Conservation (phyloP, 352 stramenopile species). For the Pythium biforme region DNA sequence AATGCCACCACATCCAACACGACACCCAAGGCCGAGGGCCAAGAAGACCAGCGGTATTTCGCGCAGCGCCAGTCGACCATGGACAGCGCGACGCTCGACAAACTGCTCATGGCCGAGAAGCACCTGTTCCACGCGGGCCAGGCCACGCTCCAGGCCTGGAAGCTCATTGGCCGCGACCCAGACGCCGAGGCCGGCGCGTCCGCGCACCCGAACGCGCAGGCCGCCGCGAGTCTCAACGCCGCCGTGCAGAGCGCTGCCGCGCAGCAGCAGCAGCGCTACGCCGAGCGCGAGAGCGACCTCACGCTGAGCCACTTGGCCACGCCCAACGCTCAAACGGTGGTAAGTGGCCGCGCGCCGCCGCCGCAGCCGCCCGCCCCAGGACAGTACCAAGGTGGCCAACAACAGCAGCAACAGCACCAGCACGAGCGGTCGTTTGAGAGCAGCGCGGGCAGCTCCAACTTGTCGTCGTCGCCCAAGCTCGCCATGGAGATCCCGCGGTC, state of each 20-base stretch:
- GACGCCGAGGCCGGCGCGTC: constrained; percentile 13
- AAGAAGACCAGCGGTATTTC: constrained; percentile 49
- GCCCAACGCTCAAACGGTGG: not conserved
- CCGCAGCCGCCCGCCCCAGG: not conserved
- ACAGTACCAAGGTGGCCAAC: not conserved
- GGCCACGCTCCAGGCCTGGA: constrained; percentile 80
- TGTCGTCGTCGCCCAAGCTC: constrained; percentile 44
- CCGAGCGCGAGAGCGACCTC: constrained; percentile 25
- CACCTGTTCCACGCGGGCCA: constrained; percentile 77
- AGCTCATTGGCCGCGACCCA: constrained; percentile 56
- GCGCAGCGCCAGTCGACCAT: constrained; percentile 71
- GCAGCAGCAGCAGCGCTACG: constrained; percentile 15
- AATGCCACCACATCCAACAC: not conserved
- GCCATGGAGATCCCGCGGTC: constrained; percentile 53
- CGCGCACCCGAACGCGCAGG: constrained; percentile 18
- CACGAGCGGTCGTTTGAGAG: constrained; percentile 18
- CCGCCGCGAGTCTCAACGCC: constrained; percentile 22
- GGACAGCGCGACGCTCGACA: constrained; percentile 80
- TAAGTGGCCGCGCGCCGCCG: too few relatives aligned
- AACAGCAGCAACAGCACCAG: not conserved
- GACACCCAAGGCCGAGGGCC: not conserved
- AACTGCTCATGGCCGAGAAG: constrained; percentile 79
- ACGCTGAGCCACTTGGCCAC: constrained; percentile 23
- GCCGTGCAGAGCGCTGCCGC: constrained; percentile 24
- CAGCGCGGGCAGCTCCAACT: constrained; percentile 16